phyloP scores from a whole-genome alignment of 495 filamentous ascomycete genomes.

The Apodospora peruviana region DNA sequence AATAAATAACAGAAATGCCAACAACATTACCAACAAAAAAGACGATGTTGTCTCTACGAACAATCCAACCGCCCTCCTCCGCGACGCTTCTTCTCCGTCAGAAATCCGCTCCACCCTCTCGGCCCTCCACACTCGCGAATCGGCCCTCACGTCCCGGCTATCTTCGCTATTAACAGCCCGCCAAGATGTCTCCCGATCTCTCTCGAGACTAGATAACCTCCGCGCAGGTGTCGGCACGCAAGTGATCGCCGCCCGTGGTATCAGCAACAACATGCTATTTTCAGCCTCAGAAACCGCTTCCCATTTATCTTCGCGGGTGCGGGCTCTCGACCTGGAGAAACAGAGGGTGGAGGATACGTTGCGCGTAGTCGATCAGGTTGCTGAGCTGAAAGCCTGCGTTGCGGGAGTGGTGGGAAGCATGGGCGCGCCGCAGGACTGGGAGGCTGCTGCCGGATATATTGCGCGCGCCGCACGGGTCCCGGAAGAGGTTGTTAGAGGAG shows the following conservation, averaged over 20 bases:
- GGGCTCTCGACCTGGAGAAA: constrained; percentile 82
- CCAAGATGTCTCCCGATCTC: constrained; percentile 73
- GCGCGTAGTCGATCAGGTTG: constrained; percentile 89
- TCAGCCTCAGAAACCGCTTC: constrained; percentile 79
- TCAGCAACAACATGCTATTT: constrained; percentile 85
- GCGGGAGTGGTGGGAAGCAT: constrained; percentile 92
- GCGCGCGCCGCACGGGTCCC: constrained; percentile 77
- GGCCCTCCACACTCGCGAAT: constrained; percentile 69
- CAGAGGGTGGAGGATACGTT: constrained; percentile 82
- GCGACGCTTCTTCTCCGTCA: constrained; percentile 63
- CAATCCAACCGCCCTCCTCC: constrained; percentile 43
- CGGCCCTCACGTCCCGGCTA: constrained; percentile 66
- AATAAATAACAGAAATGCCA: neutral
- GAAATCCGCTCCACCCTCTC: constrained; percentile 74
- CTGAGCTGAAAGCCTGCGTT: constrained; percentile 92
- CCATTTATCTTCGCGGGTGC: constrained; percentile 79
- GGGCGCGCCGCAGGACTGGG: constrained; percentile 98
- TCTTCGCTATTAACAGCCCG: constrained; percentile 70
- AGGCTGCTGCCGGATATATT: constrained; percentile 86
- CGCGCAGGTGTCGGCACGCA: constrained; percentile 86
- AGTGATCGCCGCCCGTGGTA: constrained; percentile 71
- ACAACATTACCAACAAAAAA: constrained; percentile 1
- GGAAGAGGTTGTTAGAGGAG: constrained; percentile 66
- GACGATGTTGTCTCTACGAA: too few species aligned
- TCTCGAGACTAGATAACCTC: constrained; percentile 82